Base-by-base conservation (phyloP, 345 rosid species). In the Euphorbia pulcherrima region DNA sequence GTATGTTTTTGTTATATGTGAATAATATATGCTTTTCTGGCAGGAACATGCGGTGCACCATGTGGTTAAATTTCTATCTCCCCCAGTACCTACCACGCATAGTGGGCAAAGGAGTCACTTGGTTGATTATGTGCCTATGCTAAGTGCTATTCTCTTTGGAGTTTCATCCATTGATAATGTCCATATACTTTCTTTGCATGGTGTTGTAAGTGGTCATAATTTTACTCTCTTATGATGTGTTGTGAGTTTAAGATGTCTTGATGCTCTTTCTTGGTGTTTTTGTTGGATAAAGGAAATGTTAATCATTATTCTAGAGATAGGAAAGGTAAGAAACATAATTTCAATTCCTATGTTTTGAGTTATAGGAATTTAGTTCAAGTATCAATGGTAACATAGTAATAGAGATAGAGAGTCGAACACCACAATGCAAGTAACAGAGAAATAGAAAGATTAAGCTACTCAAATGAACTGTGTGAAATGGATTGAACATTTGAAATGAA, bases 1-100 rank as follows among this genome's bases (percentile, higher is more conserved):
- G 13, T 44, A 44, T 44, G 11, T 44, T 18, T 44, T 48, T 28
- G 11, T 28, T 48, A 55, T 48, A 39, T 52, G 7, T 62, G 35
- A 41, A 55, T 10, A 57, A 44, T 48, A 12, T 51, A 51, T 71
- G 11, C 26, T 67, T 72, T 76, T 56, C 63, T 70, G 61, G 63
- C 60, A 87, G 91, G 91, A 87, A 65, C 87, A 87, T 62, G 83
- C 84, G 74, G 86, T 87, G 75, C 77, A 69, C 44, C 74, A 78
- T 58, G 77, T 87, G 73, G 82, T 87, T 72, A 87, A 83, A 78
- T 86, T 87, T 78, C 88, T 87, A 61, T 87, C 88, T 60, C 88
- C 85, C 62, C 87, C 88, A 0, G 59, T 66, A 12, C 84, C 87
- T 65, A 60, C 81, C 47, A 69, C 76, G 57, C 69, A 80, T 60